Conservation (phyloP, 805 yeast species). For the Candida michaelii region DNA sequence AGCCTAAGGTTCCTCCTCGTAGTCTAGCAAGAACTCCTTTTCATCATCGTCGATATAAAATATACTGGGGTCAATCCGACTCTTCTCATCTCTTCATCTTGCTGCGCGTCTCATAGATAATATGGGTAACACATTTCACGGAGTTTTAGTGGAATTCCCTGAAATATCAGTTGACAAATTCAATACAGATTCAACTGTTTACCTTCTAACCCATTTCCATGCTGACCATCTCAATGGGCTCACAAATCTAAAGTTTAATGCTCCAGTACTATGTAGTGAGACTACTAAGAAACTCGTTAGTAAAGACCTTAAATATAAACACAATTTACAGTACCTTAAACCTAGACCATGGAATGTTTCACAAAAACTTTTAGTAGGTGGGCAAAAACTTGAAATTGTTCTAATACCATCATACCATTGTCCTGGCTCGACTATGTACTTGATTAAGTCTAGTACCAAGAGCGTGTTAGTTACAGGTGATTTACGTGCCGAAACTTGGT, state of each 20-base stretch:
- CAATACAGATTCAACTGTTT: constrained; percentile 23
- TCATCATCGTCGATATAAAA: too few relatives aligned
- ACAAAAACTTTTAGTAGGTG: constrained; percentile 18
- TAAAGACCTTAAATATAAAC: constrained; percentile 17
- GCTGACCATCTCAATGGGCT: constrained; percentile 55
- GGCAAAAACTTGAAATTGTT: constrained; percentile 31
- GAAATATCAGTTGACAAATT: constrained; percentile 41
- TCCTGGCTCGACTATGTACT: constrained; percentile 58
- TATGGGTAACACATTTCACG: constrained; percentile 37
- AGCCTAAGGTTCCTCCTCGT: too few relatives aligned
- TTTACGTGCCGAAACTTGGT: constrained; percentile 55
- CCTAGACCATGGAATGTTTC: constrained; percentile 22
- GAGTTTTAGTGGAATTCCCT: constrained; percentile 49
- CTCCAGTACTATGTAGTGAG: constrained; percentile 47
- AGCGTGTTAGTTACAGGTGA: constrained; percentile 58
- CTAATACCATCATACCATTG: constrained; percentile 56
- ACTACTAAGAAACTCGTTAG: constrained; percentile 26
- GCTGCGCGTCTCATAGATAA: too few relatives aligned
- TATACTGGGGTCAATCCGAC: too few relatives aligned
- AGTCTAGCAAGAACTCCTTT: too few relatives aligned
- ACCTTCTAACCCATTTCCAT: constrained; percentile 52
- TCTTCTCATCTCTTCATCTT: not conserved
- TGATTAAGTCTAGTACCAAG: constrained; percentile 34
- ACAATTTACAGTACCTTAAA: constrained; percentile 19
- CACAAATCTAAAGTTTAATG: constrained; percentile 35